phyloP scores from a whole-genome alignment of 179 eudicot genomes.

The Amaranthus tricolor region DNA sequence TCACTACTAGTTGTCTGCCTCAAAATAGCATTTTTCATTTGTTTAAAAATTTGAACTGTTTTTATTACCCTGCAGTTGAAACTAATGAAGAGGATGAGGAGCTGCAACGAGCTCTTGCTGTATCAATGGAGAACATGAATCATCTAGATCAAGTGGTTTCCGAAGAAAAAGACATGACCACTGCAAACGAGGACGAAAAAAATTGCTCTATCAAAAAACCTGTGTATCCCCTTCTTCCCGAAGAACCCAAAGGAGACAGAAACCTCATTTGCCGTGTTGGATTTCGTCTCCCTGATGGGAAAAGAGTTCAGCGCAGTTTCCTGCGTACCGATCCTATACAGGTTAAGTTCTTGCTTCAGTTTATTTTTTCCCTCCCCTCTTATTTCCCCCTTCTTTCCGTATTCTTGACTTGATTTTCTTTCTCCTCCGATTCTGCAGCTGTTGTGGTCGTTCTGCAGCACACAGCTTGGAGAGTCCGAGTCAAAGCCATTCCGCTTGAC shows the following conservation, averaged over 20 bases:
- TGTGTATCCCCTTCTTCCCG: slow-evolving; percentile 72
- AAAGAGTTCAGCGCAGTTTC: slow-evolving; percentile 88
- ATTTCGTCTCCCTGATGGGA: slow-evolving; percentile 94
- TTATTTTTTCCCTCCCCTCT: background rate
- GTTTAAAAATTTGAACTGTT: background rate
- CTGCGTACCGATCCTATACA: slow-evolving; percentile 74
- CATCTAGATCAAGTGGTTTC: slow-evolving; percentile 32
- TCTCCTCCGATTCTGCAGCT: slow-evolving; percentile 46
- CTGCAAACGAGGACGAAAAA: slow-evolving; percentile 36
- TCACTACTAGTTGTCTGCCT: background rate
- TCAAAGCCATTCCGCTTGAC: slow-evolving; percentile 54
- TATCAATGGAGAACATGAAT: slow-evolving; percentile 64
- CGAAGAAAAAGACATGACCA: slow-evolving; percentile 32
- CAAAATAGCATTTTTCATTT: background rate
- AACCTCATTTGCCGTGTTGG: slow-evolving; percentile 84
- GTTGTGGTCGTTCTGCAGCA: slow-evolving; percentile 90
- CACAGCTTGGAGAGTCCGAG: slow-evolving; percentile 62
- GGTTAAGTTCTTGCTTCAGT: slow-evolving; percentile 34
- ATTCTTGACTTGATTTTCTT: background rate
- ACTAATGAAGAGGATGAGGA: slow-evolving; percentile 65
- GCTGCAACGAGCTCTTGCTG: slow-evolving; percentile 72
- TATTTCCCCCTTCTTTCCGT: no score
- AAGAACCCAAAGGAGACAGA: slow-evolving; percentile 75
- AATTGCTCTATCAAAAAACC: slow-evolving; percentile 33
- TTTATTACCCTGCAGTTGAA: slow-evolving; percentile 25